Evolutionary conservation across 1,284 basidiomycete species (phyloP), one percentile per base, ranked within the genome.

Genomic region (Waitea zeae): DNA sequence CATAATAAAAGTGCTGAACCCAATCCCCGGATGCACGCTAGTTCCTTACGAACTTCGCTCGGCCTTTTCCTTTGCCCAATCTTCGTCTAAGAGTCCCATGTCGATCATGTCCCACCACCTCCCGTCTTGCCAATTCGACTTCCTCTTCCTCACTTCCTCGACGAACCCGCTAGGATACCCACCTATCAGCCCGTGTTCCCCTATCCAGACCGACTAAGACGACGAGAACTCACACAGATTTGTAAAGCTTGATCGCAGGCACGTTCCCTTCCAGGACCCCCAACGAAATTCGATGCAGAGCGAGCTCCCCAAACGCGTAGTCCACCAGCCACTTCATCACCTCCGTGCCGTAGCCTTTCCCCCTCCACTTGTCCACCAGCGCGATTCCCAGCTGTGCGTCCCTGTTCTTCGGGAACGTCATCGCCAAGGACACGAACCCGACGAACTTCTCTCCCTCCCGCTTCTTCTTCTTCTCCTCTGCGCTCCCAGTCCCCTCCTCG

Each of bases 81-180:
- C 47, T 13, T 45, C 43, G 17, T 47, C 42, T 15, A 50, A 30
- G 9, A 52, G 42, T 4, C 46, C 45, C 49, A 52, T 50, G 18
- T 30, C 24, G 12, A 47, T 35, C 12, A 41, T 38, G 37, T 51
- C 50, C 18, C 40, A 40, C 49, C 48, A 53, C 27, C 42, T 38
- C 4, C 52, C 50, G 27, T 50, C 42, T 7, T 39, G 26, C 49
- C 49, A 53, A 20, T 45, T 41, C 4, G 39, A 40, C 38, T 53
- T 44, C 12, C 50, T 39, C 27, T 39, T 44, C 31, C 44, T 37
- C 4, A 51, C 28, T 24, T 43, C 40, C 15, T 41, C 38, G 12
- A 38, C 37, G 20, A 44, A 44, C 2, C 43, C 43, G 4, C 35
- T 36, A 12, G 37, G 35, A 18, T 14, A 9, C n/a, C 7, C 22